Conservation (phyloP, 139 green algal species). For the Pycnococcus provasolii region DNA sequence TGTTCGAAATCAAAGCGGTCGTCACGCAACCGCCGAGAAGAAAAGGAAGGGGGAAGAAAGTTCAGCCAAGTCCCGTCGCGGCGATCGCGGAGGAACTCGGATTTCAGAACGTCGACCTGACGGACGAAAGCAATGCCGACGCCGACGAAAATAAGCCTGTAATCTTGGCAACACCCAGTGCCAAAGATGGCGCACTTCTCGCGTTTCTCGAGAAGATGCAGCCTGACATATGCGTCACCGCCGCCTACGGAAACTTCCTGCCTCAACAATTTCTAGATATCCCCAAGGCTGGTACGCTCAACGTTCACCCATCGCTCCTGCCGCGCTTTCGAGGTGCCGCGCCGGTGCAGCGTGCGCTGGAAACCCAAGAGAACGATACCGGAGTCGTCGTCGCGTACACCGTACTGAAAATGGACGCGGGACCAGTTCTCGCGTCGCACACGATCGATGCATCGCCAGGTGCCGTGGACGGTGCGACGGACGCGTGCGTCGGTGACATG, state of each 20-base stretch:
- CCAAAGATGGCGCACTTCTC: slow-evolving; percentile 50
- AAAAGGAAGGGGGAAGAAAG: no score
- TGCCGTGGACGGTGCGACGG: no score
- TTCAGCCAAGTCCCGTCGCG: no score
- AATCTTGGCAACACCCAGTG: background rate
- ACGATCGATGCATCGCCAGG: background rate
- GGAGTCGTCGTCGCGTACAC: slow-evolving; percentile 88
- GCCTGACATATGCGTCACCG: slow-evolving; percentile 87
- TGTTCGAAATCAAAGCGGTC: no score
- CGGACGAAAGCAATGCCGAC: no score
- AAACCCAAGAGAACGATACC: slow-evolving; percentile 48
- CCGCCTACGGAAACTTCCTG: slow-evolving; percentile 94
- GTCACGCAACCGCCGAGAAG: no score
- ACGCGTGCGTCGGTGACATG: slow-evolving; percentile 40
- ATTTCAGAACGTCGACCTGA: no score
- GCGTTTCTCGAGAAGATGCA: slow-evolving; percentile 42
- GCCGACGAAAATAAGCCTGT: background rate
- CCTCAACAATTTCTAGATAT: slow-evolving; percentile 77
- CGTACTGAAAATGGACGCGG: slow-evolving; percentile 84
- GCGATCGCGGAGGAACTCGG: no score
- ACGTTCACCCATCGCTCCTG: slow-evolving; percentile 92
- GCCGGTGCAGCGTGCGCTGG: slow-evolving; percentile 77
- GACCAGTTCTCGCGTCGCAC: slow-evolving; percentile 68
- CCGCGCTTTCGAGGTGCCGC: slow-evolving; percentile 83
- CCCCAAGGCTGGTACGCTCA: slow-evolving; percentile 75